phyloP scores from a whole-genome alignment of 352 stramenopile species.

The Pythium sp. region DNA sequence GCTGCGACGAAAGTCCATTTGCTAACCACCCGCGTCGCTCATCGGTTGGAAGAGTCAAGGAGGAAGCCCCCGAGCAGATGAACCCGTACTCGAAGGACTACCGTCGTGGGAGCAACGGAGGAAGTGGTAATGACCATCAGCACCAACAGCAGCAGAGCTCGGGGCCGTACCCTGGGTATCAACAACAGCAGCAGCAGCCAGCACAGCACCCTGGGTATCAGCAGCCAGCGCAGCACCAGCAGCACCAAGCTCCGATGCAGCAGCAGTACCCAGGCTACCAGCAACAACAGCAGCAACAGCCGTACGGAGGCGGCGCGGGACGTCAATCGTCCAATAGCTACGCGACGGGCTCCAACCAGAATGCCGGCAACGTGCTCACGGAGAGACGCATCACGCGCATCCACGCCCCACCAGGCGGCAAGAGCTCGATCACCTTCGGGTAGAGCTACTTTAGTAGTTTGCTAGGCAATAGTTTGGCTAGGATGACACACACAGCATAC shows the following conservation, averaged over 20 bases:
- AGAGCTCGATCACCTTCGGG: slow-evolving; percentile 77
- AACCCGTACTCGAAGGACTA: slow-evolving; percentile 53
- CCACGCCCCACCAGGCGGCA: slow-evolving; percentile 83
- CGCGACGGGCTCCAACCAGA: slow-evolving; percentile 81
- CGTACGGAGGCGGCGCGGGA: slow-evolving; percentile 19
- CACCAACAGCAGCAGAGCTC: slow-evolving; percentile 21
- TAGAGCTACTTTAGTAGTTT: slow-evolving; percentile 19
- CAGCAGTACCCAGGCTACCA: slow-evolving; percentile 15
- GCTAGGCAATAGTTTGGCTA: slow-evolving; percentile 3
- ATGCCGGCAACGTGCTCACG: slow-evolving; percentile 88
- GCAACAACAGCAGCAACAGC: slow-evolving; percentile 20
- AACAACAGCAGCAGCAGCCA: slow-evolving; percentile 20
- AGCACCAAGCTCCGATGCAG: slow-evolving; percentile 23
- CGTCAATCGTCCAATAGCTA: slow-evolving; percentile 82
- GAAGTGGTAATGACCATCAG: slow-evolving; percentile 8
- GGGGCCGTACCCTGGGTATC: slow-evolving; percentile 13
- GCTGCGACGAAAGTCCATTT: slow-evolving; percentile 46
- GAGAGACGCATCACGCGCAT: slow-evolving; percentile 88
- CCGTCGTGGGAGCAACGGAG: slow-evolving; percentile 21
- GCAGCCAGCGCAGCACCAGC: slow-evolving; percentile 14
- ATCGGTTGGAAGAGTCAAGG: slow-evolving; percentile 34
- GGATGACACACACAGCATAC: not conserved
- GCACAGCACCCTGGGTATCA: slow-evolving; percentile 13
- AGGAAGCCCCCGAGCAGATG: slow-evolving; percentile 45
- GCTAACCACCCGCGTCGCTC: slow-evolving; percentile 45